Percentiles rank a stretch among this genome's conserved stretches.
phyloP scores from a whole-genome alignment of 73 alveolate genomes.

The Blepharisma japonicum region DNA sequence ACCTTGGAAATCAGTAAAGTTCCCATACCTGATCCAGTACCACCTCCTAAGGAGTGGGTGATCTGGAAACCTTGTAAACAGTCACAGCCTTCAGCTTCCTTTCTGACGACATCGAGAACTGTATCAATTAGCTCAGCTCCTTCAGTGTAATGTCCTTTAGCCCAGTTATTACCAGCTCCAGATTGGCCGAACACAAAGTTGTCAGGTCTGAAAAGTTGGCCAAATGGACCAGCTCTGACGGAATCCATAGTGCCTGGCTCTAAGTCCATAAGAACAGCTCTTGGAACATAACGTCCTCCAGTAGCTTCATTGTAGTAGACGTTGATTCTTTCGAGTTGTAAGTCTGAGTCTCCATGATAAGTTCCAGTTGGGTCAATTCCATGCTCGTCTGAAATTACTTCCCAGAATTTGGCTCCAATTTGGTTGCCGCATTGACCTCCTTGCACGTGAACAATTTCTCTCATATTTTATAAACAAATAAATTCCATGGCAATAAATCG shows the following conservation, averaged over 20 bases:
- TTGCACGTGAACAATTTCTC: conserved; percentile 98
- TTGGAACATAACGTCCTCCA: conserved; percentile 97
- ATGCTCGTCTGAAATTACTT: conserved; percentile 97
- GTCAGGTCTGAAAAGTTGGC: conserved; percentile 99
- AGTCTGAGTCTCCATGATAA: conserved; percentile 98
- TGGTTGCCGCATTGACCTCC: conserved; percentile 99
- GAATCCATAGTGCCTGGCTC: conserved; percentile 98
- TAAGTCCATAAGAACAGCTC: conserved; percentile 97
- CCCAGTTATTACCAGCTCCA: conserved; percentile 99
- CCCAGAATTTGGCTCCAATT: conserved; percentile 99
- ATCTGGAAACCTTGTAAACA: conserved; percentile 95
- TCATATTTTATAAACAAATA: conserved; percentile 47
- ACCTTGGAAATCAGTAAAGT: conserved; percentile 93
- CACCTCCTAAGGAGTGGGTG: conserved; percentile 95
- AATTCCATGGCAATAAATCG: too few species aligned
- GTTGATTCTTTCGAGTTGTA: conserved; percentile 88
- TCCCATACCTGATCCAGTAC: conserved; percentile 99
- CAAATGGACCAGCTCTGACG: conserved; percentile 97
- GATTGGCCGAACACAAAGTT: conserved; percentile 97
- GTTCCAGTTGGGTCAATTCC: conserved; percentile 98
- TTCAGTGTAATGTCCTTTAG: conserved; percentile 98
- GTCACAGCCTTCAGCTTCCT: conserved; percentile 97
- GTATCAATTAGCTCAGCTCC: conserved; percentile 92
- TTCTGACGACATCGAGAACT: conserved; percentile 93
- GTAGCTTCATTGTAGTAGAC: conserved; percentile 98